Evolutionary conservation across 768 basidiomycete genomes (phyloP), one percentile per base, ranked within the genome.

Genomic region (Termitomyces sp.): DNA sequence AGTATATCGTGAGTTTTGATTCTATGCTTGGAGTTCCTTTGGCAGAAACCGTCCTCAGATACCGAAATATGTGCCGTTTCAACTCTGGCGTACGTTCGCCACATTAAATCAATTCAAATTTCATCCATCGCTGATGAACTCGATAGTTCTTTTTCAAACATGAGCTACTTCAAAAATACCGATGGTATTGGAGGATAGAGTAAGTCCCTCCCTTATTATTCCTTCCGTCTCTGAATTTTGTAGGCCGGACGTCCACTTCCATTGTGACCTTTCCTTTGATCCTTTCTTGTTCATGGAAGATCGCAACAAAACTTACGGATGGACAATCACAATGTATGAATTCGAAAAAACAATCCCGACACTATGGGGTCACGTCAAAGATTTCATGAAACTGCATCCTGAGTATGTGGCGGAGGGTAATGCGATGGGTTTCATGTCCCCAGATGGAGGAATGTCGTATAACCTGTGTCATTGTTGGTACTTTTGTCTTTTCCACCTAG

Each of bases 211-310:
- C 48, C 7, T 9, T 18, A 62, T 34, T 18, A n/a, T 30, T 36
- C 15, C 37, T 20, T 20, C 75, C 72, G 46, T 5, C 71, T 27
- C 64, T 68, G 0, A 66, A 68, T 68, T 62, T 69, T 42, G 41
- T 54, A 88, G 86, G 62, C 91, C 91, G 0, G 79, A 83, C 53
- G 83, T 93, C 55, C 82, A 88, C 64, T 89, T 85, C 73, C 86
- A 83, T 72, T 94, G 92, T 68, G 85, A 93, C 62, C 69, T 88
- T 37, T 64, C 78, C 59, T 78, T 76, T 58, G 85, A 87, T 66
- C 92, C 92, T 0, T 93, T 94, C 78, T 59, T 83, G 4, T 81
- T 79, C 66, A 89, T 94, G 89, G 75, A 86, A 65, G 81, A 88
- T 24, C 72, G 89, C 61, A 76, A 86, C 59, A 89, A 88, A 68